Conservation (phyloP, 352 stramenopile species). For the Albugo laibachii region DNA sequence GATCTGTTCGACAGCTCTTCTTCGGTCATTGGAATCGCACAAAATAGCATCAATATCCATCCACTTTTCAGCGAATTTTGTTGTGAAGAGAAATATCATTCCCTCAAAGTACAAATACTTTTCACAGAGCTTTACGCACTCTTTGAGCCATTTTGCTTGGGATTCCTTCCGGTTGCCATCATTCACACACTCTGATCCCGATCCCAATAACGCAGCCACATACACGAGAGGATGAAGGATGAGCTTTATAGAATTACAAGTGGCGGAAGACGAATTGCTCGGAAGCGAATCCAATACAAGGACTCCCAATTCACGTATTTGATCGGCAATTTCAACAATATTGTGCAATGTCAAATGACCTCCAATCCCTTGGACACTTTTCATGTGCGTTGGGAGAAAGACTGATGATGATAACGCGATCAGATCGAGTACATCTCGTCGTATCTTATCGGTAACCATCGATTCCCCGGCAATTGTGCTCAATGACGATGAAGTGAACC, state of each 20-base stretch:
- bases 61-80: slow-evolving; percentile 36
- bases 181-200: slow-evolving; percentile 4
- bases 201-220: slow-evolving; percentile 21
- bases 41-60: slow-evolving; percentile 47
- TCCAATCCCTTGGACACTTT: not conserved
- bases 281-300: slow-evolving; percentile 36
- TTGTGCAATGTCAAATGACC: slow-evolving; percentile 12
- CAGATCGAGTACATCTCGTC: slow-evolving; percentile 27
- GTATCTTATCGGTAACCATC: slow-evolving; percentile 37
- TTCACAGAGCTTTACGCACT: slow-evolving; percentile 38
- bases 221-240: slow-evolving; percentile 54
- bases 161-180: slow-evolving; percentile 18
- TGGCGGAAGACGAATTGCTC: slow-evolving; percentile 15
- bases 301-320: slow-evolving; percentile 31
- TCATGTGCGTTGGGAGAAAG: not conserved
- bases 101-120: slow-evolving; percentile 66
- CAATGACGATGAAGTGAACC: slow-evolving; percentile 36
- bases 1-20: slow-evolving; percentile 24
- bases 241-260: slow-evolving; percentile 33
- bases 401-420: not conserved
- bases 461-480: slow-evolving; percentile 28
- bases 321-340: slow-evolving; percentile 37
- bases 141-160: slow-evolving; percentile 25
- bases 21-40: slow-evolving; percentile 28
- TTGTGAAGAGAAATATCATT: slow-evolving; percentile 52